Base-by-base conservation (phyloP, 23 red algal genomes). In the Gracilaria domingensis region DNA sequence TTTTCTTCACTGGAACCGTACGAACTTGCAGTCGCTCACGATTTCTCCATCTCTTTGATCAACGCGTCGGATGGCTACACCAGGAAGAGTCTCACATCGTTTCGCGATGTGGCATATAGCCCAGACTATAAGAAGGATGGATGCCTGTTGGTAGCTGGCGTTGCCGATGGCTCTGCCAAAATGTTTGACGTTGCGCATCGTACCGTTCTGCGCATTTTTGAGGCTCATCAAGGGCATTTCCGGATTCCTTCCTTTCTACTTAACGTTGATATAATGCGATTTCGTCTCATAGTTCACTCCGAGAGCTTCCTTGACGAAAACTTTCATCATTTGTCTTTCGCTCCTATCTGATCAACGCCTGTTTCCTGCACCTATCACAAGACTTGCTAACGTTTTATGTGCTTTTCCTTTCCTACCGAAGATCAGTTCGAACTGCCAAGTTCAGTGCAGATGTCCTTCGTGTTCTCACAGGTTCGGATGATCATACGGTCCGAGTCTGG, bases 401-500 rank as follows among this genome's bases (percentile, higher is more conserved):
- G 2, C 18, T 56, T 30, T 76, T 23, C 16, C 48, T 32, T 62
- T 55, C 30, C 32, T 66, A 28, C 25, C 42, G 38, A 51, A 95
- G 96, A 33, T 80, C 97, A 0, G 97, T 96, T 29, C 94, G 84
- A 23, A 90, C 84, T 0, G 21, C 86, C 13, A 79, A 74, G 51
- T 99, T 99, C 66, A 93, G 94, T 51, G 38, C 82, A 11, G 97
- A 99, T 80, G 94, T 91, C 8, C 84, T 93, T 45, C 94, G 87
- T 45, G 94, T 99, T 45, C 60, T 99, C 39, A 95, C 97, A 30
- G 97, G 82, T 16, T 91, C 84, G 0, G 97, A 99, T 66, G 97
- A 99, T 85, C 51, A 72, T 14, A 91, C 64, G 39, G 97, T 99
- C 23, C 83, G 86, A 36, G 85, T 86, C 30, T 96, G 93, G 93